These are phyloP conservation scores for Castanopsis chinensis DNA, from an alignment of 306 rosid species.

Conservation along the genomic window DNA sequence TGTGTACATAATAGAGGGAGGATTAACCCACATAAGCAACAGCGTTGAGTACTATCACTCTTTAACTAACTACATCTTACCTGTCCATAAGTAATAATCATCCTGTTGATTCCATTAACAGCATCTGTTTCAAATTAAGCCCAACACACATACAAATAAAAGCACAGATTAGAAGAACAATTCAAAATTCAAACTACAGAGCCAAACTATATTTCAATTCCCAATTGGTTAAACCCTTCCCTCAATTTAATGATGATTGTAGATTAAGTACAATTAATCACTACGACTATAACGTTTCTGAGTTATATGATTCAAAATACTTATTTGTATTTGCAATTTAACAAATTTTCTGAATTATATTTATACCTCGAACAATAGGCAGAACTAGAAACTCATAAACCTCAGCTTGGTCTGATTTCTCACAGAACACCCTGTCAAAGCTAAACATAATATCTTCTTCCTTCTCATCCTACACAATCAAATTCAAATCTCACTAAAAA, in stretches of 20 bases:
- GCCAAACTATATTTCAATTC: background rate
- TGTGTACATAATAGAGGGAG: background rate
- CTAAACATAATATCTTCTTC: constrained; percentile 54
- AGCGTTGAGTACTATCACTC: background rate
- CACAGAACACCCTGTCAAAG: constrained; percentile 72
- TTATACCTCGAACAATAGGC: constrained; percentile 73
- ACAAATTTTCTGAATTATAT: constrained; percentile 27
- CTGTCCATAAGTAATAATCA: constrained; percentile 85
- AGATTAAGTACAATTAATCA: background rate
- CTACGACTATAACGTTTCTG: background rate
- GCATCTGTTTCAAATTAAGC: constrained; percentile 51
- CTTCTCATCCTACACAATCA: constrained; percentile 62
- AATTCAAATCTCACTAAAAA: background rate
- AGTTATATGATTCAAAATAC: background rate
- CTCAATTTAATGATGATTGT: background rate
- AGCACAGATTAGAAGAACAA: constrained; percentile 15
- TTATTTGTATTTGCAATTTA: background rate
- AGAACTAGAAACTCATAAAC: constrained; percentile 65
- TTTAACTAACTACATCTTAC: constrained; percentile 31
- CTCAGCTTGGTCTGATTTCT: constrained; percentile 67
- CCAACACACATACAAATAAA: constrained; percentile 21
- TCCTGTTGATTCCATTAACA: constrained; percentile 62
- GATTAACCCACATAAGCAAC: background rate
- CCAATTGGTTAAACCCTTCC: background rate
- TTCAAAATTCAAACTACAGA: background rate